Evolutionary conservation across 352 stramenopile species (phyloP), one percentile per base, ranked within the genome.

Genomic region (Hyaloperonospora arabidopsidis): DNA sequence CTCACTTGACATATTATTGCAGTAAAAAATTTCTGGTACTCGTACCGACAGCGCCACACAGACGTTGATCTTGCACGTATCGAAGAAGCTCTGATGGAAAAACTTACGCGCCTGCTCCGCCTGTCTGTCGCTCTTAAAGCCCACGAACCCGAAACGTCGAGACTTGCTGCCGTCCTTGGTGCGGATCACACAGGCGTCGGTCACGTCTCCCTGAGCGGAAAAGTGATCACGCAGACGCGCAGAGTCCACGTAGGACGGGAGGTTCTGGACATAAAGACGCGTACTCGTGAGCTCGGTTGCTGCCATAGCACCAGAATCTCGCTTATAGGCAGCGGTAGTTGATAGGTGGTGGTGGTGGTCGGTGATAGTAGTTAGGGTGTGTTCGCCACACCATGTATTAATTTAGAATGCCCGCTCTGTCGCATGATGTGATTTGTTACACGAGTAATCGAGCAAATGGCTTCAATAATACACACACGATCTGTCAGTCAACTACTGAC

Each of bases 21-120:
- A n/a, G n/a, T n/a, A n/a, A n/a, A n/a, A n/a, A n/a, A n/a, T n/a
- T n/a, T n/a, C n/a, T n/a, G n/a, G n/a, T n/a, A n/a, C n/a, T n/a
- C 64, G 49, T 68, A 87, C 76, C 58, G 74, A 63, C 35, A 89
- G 57, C 15, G 89, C 89, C 22, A 93, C 74, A 52, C 84, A 74
- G 61, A 97, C 87, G 38, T 77, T 82, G 25, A 97, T 69, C 35
- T 69, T 79, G 54, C 76, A 88, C 29, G 89, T 97, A 59, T 96
- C 86, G 13, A 98, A 71, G 72, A 97, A 97, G 41, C 87, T 84
- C 50, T 87, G 75, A 51, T 93, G 67, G 59, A 90, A 93, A 50
- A 89, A 93, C 18, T 62, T 67, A 18, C 65, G 68, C 32, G 82
- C 79, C 17, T 71, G 55, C 40, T 72, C 55, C 1, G 82, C 76